phyloP scores from a whole-genome alignment of 306 rosid species.

The Begonia loranthoides region DNA sequence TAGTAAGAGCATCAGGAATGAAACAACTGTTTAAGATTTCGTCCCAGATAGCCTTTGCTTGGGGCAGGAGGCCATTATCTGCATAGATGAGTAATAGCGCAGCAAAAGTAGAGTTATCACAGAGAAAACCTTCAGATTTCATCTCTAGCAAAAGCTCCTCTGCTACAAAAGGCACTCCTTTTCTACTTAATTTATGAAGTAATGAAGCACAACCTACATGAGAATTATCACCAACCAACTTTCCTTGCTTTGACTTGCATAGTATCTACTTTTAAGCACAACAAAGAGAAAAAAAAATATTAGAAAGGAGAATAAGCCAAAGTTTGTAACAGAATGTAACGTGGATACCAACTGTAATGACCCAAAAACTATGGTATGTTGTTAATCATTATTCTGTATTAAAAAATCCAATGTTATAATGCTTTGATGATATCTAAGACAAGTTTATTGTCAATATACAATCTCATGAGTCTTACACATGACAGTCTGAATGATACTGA shows the following conservation, averaged over 20 bases:
- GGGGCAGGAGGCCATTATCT: constrained; percentile 29
- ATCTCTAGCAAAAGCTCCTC: constrained; percentile 25
- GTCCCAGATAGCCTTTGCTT: constrained; percentile 41
- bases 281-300: constrained; percentile 3
- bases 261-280: constrained; percentile 25
- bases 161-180: constrained; percentile 26
- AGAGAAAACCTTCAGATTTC: constrained; percentile 19
- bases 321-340: no score
- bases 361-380: no score
- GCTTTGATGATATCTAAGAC: no score
- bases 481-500: no score
- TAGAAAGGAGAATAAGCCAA: no score
- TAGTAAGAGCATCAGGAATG: constrained; percentile 28
- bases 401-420: no score
- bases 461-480: no score
- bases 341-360: no score
- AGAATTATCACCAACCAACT: constrained; percentile 8
- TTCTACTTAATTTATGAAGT: constrained; percentile 13
- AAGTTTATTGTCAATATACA: no score
- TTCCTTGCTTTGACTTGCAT: constrained; percentile 17
- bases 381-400: no score
- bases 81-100: constrained; percentile 31
- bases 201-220: constrained; percentile 12
- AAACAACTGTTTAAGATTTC: constrained; percentile 43
- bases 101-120: constrained; percentile 24